Evolutionary conservation across 306 rosid genomes (phyloP).

Genomic region (Elaeagnus macrophylla): DNA sequence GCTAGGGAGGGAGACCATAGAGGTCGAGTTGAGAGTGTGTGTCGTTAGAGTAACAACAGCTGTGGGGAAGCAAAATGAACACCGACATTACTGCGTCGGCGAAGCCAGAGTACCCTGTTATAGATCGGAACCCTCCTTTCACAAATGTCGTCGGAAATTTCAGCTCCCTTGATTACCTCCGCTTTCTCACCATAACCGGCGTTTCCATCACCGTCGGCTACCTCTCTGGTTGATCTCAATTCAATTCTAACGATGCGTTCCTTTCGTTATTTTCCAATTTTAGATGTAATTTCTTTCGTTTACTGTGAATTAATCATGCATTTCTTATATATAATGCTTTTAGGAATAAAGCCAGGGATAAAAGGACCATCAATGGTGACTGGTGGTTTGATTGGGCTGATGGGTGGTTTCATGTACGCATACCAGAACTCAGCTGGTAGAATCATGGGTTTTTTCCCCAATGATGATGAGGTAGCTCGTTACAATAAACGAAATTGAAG

Average conservation of each 20-base stretch:
- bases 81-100: conserved; percentile 83
- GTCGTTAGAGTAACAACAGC: not conserved
- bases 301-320: not conserved
- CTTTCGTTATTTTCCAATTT: not conserved
- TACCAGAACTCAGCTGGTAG: conserved; percentile 88
- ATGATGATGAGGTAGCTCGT: conserved; percentile 78
- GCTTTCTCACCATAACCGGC: conserved; percentile 80
- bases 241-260: not conserved
- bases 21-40: too few relatives aligned
- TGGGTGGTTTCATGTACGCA: conserved; percentile 98
- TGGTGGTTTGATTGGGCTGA: conserved; percentile 74
- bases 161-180: conserved; percentile 73
- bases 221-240: conserved; percentile 46
- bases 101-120: conserved; percentile 74
- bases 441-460: conserved; percentile 91
- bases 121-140: conserved; percentile 95
- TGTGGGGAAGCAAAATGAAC: conserved; percentile 48
- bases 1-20: too few relatives aligned
- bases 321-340: conserved; percentile 49
- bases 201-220: conserved; percentile 92
- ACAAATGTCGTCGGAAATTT: conserved; percentile 79
- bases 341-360: too few relatives aligned
- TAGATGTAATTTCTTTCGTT: not conserved
- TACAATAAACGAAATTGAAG: conserved; percentile 52
- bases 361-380: conserved; percentile 95